Conservation (phyloP, 148 eudicot species). For the Rhododendron kiyosumense region DNA sequence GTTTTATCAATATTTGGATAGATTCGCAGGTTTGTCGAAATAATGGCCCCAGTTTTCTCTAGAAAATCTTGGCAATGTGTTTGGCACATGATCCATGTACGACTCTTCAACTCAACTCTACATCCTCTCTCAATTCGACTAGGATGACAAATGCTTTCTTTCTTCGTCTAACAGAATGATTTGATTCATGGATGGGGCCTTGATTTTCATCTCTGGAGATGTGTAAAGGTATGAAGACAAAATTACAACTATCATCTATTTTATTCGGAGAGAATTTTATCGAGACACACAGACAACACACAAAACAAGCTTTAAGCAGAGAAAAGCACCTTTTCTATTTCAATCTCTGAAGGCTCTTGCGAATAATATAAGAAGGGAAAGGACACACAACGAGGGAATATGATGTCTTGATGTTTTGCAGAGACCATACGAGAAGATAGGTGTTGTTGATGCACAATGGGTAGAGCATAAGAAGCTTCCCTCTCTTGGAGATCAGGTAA, state of each 20-base stretch:
- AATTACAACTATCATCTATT: not conserved
- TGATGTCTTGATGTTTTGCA: not conserved
- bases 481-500: slow-evolving; percentile 19
- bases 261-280: not conserved
- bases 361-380: not conserved
- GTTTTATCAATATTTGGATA: not conserved
- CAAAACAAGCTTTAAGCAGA: not conserved
- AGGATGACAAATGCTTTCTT: not conserved
- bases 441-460: slow-evolving; percentile 24
- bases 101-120: not conserved
- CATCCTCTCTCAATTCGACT: not conserved
- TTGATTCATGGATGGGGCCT: slow-evolving; percentile 30
- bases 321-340: not conserved
- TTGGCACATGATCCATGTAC: slow-evolving; percentile 24
- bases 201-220: slow-evolving; percentile 22
- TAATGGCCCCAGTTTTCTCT: slow-evolving; percentile 30
- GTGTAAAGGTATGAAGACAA: slow-evolving; percentile 18
- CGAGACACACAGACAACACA: not conserved
- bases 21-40: slow-evolving; percentile 20
- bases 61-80: slow-evolving; percentile 5
- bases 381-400: not conserved
- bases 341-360: not conserved
- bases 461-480: slow-evolving; percentile 19
- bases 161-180: slow-evolving; percentile 17
- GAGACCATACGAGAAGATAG: slow-evolving; percentile 9